Evolutionary conservation across 148 eudicot genomes (phyloP).

Genomic region (Chenopodium formosanum): DNA sequence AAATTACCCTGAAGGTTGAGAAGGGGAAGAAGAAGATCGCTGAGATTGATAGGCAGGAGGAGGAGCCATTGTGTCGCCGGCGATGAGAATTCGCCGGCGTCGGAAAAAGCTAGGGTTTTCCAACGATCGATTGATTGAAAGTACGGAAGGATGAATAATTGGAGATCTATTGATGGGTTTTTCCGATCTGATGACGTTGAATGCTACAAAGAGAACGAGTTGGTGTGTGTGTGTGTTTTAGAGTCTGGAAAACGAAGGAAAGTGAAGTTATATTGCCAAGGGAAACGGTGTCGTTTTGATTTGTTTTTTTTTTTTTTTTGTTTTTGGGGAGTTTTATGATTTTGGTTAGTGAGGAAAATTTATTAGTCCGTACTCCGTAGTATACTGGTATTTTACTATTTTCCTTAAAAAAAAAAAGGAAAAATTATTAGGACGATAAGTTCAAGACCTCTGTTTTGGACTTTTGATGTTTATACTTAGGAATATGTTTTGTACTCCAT

Average conservation of each 20-base stretch:
- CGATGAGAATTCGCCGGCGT: conserved; percentile 26
- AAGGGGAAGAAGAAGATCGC: conserved; percentile 87
- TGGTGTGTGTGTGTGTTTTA: not conserved
- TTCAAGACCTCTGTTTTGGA: too few relatives aligned
- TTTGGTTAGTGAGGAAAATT: too few relatives aligned
- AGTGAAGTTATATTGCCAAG: too few relatives aligned
- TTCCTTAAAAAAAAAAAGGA: too few relatives aligned
- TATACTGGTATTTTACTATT: too few relatives aligned
- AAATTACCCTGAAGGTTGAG: conserved; percentile 88
- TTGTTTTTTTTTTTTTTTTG: too few relatives aligned
- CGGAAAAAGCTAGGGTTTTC: conserved; percentile 11
- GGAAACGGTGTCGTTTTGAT: too few relatives aligned
- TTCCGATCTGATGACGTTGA: conserved; percentile 10
- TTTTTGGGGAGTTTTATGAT: too few relatives aligned
- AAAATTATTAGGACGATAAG: too few relatives aligned
- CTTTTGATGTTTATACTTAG: too few relatives aligned
- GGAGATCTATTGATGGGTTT: conserved; percentile 8
- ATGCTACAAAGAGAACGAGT: not conserved
- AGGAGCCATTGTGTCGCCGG: conserved; percentile 58
- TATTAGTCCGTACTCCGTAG: too few relatives aligned
- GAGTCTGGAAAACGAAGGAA: not conserved
- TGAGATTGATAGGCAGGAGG: conserved; percentile 58
- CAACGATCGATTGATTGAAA: not conserved
- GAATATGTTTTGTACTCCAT: too few relatives aligned
- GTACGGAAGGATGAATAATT: not conserved